Percentiles rank a stretch among this genome's conserved stretches.
These are phyloP conservation scores for Isatis tinctoria DNA, from an alignment of 345 rosid genomes.

Conservation along the genomic window DNA sequence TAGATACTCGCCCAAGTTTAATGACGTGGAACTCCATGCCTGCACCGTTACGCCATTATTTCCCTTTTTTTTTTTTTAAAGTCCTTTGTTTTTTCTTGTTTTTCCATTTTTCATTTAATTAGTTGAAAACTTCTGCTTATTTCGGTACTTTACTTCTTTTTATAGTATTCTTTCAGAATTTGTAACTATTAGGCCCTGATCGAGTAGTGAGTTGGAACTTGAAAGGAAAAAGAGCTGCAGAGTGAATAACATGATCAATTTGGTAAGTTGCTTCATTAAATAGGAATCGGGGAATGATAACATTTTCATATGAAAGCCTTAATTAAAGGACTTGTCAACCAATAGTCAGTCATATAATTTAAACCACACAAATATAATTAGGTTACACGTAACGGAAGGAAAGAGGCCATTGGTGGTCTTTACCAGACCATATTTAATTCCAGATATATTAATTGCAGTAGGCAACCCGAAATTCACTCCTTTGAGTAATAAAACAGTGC, in stretches of 20 bases:
- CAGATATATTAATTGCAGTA: constrained; percentile 1
- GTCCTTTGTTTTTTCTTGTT: background rate
- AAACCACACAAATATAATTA: constrained; percentile 10
- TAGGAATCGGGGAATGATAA: background rate
- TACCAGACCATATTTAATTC: constrained; percentile 22
- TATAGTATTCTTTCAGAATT: background rate
- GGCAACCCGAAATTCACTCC: constrained; percentile 15
- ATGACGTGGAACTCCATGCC: constrained; percentile 20
- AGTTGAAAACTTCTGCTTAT: background rate
- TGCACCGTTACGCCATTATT: constrained; percentile 23
- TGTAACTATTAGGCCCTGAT: constrained; percentile 13
- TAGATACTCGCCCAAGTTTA: constrained; percentile 8
- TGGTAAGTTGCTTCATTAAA: constrained; percentile 1
- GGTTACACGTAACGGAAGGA: constrained; percentile 21
- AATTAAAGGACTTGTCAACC: constrained; percentile 6
- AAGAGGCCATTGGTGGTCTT: constrained; percentile 11
- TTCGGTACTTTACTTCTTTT: constrained; percentile 3
- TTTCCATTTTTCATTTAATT: background rate
- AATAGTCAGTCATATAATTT: constrained; percentile 9
- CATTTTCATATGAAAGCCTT: background rate
- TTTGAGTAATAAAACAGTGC: constrained; percentile 9
- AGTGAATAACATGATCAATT: background rate
- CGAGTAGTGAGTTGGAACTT: background rate
- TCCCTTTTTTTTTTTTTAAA: background rate
- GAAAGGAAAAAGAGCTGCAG: background rate